Evolutionary conservation across 805 yeast species (phyloP).

Genomic region (Tetrapisispora taiwanensis): DNA sequence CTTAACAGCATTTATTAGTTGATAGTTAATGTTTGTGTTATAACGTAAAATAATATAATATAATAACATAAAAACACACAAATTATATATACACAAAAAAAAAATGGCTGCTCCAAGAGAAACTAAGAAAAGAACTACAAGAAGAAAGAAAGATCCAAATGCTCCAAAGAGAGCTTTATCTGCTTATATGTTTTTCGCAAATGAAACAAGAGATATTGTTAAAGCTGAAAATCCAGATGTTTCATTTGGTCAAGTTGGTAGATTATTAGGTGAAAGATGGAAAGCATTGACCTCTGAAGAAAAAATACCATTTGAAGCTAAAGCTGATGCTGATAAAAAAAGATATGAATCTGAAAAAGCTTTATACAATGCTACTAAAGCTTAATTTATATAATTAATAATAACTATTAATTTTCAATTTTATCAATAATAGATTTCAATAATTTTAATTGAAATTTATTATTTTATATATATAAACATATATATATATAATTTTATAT

Average conservation of each 20-base stretch:
- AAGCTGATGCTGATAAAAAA: conserved; percentile 94
- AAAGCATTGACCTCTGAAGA: conserved; percentile 76
- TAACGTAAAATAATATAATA: no score
- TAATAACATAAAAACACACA: background rate
- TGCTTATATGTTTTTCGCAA: conserved; percentile 98
- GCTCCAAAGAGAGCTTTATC: conserved; percentile 98
- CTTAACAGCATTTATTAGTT: no score
- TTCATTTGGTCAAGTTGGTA: conserved; percentile 91
- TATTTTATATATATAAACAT: no score
- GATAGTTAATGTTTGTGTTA: no score
- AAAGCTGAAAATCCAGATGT: conserved; percentile 96
- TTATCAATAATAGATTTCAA: no score
- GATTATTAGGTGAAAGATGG: conserved; percentile 93
- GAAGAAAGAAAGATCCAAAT: conserved; percentile 72
- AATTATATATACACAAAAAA: background rate
- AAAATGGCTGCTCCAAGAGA: conserved; percentile 34
- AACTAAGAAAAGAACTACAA: conserved; percentile 28
- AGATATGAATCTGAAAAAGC: conserved; percentile 96
- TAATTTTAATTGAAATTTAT: no score
- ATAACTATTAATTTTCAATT: no score
- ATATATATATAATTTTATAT: no score
- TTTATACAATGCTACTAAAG: conserved; percentile 48
- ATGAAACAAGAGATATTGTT: conserved; percentile 92
- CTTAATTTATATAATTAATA: no score
- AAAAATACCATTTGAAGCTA: conserved; percentile 81